Percentiles rank a stretch among this genome's conserved stretches.
These are phyloP conservation scores for Candida sonorensis DNA, from an alignment of 805 yeast genomes.

Conservation along the genomic window DNA sequence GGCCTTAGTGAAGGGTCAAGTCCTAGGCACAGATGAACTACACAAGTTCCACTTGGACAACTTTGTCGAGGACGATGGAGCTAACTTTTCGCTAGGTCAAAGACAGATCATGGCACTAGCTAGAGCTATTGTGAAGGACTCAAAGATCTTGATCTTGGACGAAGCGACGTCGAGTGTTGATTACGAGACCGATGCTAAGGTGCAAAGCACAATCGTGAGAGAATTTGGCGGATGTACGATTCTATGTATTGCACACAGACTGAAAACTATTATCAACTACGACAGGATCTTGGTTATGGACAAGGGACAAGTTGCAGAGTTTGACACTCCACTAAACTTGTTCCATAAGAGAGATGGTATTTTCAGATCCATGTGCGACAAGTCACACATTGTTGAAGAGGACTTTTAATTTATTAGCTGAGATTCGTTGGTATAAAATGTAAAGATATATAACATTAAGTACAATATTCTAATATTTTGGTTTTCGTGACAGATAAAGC, in stretches of 20 bases:
- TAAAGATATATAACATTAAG: too few species aligned
- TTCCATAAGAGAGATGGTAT: constrained; percentile 36
- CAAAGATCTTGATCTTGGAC: constrained; percentile 73
- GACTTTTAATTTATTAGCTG: too few species aligned
- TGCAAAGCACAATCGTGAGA: constrained; percentile 62
- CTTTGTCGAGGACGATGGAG: constrained; percentile 58
- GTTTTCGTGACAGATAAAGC: too few species aligned
- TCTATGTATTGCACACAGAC: constrained; percentile 81
- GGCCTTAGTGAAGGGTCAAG: constrained; percentile 11
- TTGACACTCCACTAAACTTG: constrained; percentile 45
- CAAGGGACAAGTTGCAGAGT: constrained; percentile 46
- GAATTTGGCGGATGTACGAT: constrained; percentile 71
- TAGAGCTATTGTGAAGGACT: constrained; percentile 69
- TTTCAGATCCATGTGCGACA: constrained; percentile 44
- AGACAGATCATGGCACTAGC: constrained; percentile 76
- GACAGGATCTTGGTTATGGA: constrained; percentile 57
- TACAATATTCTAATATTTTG: too few species aligned
- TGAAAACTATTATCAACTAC: constrained; percentile 55
- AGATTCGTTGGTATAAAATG: too few species aligned
- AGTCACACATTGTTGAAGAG: constrained; percentile 33
- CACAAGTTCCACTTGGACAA: constrained; percentile 36
- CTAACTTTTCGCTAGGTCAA: constrained; percentile 70
- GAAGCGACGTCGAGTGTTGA: constrained; percentile 82
- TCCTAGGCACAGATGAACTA: constrained; percentile 5
- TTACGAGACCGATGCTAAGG: constrained; percentile 76